A percentile compares a stretch with the other conserved stretches of the same genome.
Conservation (phyloP, 352 stramenopile species). For the Globisporangium perplexum region DNA sequence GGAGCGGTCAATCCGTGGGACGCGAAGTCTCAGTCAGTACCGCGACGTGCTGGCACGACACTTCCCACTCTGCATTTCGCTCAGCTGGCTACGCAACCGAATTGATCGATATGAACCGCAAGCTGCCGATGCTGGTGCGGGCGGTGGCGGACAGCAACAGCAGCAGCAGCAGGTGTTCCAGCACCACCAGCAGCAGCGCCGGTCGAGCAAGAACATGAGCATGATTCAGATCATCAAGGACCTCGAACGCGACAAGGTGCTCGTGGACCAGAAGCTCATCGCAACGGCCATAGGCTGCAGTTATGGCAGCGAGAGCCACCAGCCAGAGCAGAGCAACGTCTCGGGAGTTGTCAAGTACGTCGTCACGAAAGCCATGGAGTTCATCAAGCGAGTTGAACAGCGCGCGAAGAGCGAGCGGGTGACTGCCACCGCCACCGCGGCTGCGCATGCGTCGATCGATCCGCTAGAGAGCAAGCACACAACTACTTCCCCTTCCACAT, state of each 20-base stretch:
- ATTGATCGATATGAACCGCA: constrained; percentile 29
- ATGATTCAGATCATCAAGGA: constrained; percentile 81
- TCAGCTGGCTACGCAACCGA: constrained; percentile 58
- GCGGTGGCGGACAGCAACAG: neutral
- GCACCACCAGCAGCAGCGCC: constrained; percentile 37
- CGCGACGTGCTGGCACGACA: constrained; percentile 28
- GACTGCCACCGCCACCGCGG: neutral
- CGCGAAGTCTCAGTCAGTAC: constrained; percentile 25
- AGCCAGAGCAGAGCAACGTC: constrained; percentile 31
- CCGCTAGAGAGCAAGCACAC: neutral
- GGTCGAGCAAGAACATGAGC: constrained; percentile 51
- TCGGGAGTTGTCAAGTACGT: constrained; percentile 60
- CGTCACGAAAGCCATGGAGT: constrained; percentile 39
- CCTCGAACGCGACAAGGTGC: constrained; percentile 57
- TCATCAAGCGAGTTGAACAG: constrained; percentile 17
- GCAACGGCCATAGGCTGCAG: constrained; percentile 8
- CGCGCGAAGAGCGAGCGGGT: constrained; percentile 6
- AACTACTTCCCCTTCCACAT: neutral
- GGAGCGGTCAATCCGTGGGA: constrained; percentile 29
- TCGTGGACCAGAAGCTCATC: constrained; percentile 51
- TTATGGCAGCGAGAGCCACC: constrained; percentile 7
- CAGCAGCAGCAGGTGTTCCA: constrained; percentile 19
- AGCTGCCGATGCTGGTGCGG: neutral
- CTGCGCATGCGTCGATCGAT: neutral
- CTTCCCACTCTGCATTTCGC: constrained; percentile 48